Base-by-base conservation (phyloP, 495 filamentous ascomycete species). In the Mytilinidion resinicola region DNA sequence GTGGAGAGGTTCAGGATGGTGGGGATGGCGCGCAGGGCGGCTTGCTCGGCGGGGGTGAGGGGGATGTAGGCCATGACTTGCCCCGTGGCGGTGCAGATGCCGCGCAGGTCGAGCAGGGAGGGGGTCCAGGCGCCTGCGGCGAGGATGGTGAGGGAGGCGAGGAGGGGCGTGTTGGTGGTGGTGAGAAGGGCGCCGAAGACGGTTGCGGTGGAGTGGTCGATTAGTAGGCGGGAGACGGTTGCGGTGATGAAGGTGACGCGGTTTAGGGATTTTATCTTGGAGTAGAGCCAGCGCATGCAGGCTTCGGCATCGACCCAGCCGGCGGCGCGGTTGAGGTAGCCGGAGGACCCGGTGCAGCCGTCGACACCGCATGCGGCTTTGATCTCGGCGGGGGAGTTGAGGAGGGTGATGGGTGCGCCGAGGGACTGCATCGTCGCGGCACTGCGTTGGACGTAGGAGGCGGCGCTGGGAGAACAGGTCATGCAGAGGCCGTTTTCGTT, bases 51-150 rank as follows among this genome's bases (percentile, higher is more conserved):
- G 39, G 82, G 75, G 0, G 84, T 84, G 51, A 96, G 70, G 53
- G 77, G 71, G 34, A 96, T 69, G 75, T 96, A 96, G 1, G 78
- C 85, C 25, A 96, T 68, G 0, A 85, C 80, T 67, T 98, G 93
- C 1, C 88, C 93, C 0, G 87, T 91, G 1, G 90, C 85, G 39
- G 84, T 76, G 3, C 82, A 84, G 19, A 86, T 78, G 2, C 88
- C 89, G n/a, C 83, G 74, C 0, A 96, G 72, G 72, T 96, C 87
- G 44, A 98, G 73, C 8, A 98, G 73, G 0, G 77, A 74, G 0
- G 80, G 77, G 6, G 88, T 87, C 91, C 91, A 96, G 1, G 93
- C 88, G 6, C 93, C 93, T 0, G 90, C 83, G 0, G 93, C 90
- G 7, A 96, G 76, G 54, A 96, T 73, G 14, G 86, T 82, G 4